A percentile compares a stretch with the other conserved stretches of the same genome.
phyloP scores from a whole-genome alignment of 768 basidiomycete species.

The Suillus bovinus region DNA sequence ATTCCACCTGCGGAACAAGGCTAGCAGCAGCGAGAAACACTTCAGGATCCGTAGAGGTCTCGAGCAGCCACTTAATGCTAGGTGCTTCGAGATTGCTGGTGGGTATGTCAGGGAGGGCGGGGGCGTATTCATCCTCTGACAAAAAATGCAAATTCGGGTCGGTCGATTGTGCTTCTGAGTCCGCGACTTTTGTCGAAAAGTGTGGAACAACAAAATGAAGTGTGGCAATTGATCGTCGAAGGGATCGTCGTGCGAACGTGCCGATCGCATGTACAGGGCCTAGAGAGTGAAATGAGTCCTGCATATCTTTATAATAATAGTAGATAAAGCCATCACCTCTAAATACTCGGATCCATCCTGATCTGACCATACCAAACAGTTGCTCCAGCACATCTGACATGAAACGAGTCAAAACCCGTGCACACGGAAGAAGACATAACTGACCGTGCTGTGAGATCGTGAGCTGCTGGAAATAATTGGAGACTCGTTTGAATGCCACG shows the following conservation, averaged over 20 bases:
- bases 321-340: not conserved
- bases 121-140: not conserved
- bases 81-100: not conserved
- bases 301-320: not conserved
- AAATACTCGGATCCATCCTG: not conserved
- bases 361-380: not conserved
- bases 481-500: not conserved
- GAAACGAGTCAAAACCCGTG: not conserved
- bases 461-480: not conserved
- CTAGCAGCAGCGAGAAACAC: not conserved
- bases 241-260: not conserved
- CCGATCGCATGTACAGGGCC: not conserved
- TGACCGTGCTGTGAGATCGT: not conserved
- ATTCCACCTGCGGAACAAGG: not conserved
- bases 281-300: not conserved
- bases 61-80: slow-evolving; percentile 11
- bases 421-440: not conserved
- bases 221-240: not conserved
- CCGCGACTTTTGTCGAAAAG: not conserved
- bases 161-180: not conserved
- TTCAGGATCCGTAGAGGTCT: not conserved
- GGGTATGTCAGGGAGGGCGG: not conserved
- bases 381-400: not conserved
- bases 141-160: too few relatives aligned
- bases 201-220: not conserved